phyloP scores from a whole-genome alignment of 2,329 filamentous ascomycete genomes.

The Alternaria arborescens region DNA sequence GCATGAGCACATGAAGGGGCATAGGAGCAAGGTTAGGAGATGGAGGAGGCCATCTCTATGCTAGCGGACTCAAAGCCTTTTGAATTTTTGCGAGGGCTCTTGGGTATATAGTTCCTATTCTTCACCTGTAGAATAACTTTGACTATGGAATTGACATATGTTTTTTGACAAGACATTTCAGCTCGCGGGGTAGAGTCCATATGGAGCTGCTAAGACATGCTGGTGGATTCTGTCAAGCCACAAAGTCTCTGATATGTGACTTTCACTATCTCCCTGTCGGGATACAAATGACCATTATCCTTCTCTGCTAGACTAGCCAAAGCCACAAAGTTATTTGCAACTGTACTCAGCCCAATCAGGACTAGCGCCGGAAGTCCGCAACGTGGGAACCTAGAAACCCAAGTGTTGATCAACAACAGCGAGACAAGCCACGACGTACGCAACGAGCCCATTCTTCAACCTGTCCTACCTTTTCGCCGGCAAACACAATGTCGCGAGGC shows the following conservation, averaged over 20 bases:
- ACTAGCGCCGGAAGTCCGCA: constrained; percentile 29
- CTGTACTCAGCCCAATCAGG: constrained; percentile 9
- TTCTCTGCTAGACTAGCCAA: background rate
- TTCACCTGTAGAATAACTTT: background rate
- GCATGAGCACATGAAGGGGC: background rate
- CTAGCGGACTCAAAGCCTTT: background rate
- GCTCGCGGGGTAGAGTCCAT: background rate
- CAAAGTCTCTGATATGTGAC: background rate
- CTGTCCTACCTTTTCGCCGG: background rate
- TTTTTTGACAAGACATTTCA: background rate
- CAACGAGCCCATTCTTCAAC: background rate
- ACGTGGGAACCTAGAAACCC: constrained; percentile 14
- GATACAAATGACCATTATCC: background rate
- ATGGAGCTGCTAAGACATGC: background rate
- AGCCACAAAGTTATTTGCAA: background rate
- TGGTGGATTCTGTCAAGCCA: background rate
- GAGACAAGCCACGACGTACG: constrained; percentile 16
- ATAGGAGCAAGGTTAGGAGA: background rate
- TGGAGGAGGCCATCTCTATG: constrained; percentile 12
- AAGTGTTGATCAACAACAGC: constrained; percentile 28
- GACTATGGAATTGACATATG: background rate
- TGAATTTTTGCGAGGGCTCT: background rate
- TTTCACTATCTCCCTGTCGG: background rate
- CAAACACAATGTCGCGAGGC: constrained; percentile 35
- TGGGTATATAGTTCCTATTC: background rate